These are phyloP conservation scores for Kodamaea fungicola DNA, from an alignment of 1,139 yeast genomes.

Conservation along the genomic window DNA sequence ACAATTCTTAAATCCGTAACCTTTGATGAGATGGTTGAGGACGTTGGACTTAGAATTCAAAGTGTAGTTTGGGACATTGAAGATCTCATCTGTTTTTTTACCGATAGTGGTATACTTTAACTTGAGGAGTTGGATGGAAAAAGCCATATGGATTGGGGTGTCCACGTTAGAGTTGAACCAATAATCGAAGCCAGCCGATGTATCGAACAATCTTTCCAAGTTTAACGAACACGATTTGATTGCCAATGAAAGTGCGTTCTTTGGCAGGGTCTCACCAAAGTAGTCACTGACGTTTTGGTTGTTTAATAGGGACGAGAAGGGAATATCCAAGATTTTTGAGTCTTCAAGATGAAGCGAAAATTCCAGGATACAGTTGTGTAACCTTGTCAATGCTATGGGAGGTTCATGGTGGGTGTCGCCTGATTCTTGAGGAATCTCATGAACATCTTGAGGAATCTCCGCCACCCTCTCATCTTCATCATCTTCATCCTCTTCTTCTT, in stretches of 20 bases:
- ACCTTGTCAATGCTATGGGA: constrained; percentile 1
- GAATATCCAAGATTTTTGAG: constrained; percentile 29
- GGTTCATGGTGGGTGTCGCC: not conserved
- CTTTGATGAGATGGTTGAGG: constrained; percentile 33
- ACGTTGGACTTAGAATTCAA: constrained; percentile 55
- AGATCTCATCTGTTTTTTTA: constrained; percentile 34
- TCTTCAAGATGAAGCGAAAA: constrained; percentile 33
- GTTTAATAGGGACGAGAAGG: constrained; percentile 29
- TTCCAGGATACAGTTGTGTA: constrained; percentile 17
- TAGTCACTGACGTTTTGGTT: constrained; percentile 25
- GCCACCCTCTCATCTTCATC: not conserved
- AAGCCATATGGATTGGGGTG: constrained; percentile 49
- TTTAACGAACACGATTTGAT: constrained; percentile 34
- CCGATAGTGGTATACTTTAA: constrained; percentile 24
- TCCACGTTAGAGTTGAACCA: constrained; percentile 47
- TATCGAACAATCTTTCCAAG: constrained; percentile 27
- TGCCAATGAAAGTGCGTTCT: constrained; percentile 24
- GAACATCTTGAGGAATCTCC: not conserved
- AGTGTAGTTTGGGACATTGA: constrained; percentile 52
- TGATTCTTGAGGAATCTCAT: not conserved
- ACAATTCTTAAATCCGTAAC: constrained; percentile 36
- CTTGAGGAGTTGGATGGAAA: constrained; percentile 41
- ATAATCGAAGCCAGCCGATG: constrained; percentile 60
- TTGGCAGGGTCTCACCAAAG: constrained; percentile 21
- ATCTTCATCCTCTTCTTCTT: constrained; percentile 1